Evolutionary conservation across 768 basidiomycete genomes (phyloP).

Genomic region (Podaxis sp.): DNA sequence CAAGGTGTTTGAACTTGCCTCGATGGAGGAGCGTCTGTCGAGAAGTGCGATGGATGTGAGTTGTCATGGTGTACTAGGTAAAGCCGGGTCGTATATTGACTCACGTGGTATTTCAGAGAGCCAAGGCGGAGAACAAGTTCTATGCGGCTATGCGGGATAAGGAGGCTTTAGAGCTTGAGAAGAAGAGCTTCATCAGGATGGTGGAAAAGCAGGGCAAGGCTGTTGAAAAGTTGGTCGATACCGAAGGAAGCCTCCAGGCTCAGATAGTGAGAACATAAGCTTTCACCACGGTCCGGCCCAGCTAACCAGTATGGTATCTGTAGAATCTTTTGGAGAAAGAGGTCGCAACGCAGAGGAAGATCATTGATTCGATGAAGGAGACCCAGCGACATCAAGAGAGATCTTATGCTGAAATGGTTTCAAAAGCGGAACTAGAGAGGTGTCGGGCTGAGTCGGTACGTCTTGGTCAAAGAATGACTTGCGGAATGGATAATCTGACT

Average conservation of each 20-base stretch:
- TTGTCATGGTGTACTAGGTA: slow-evolving; percentile 12
- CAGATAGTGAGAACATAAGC: slow-evolving; percentile 55
- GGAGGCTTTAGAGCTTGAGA: slow-evolving; percentile 77
- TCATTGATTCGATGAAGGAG: slow-evolving; percentile 24
- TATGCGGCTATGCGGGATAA: slow-evolving; percentile 88
- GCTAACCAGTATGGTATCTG: neutral
- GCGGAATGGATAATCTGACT: neutral
- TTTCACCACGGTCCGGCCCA: neutral
- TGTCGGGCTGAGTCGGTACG: slow-evolving; percentile 41
- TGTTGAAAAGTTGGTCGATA: slow-evolving; percentile 64
- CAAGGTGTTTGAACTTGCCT: slow-evolving; percentile 82
- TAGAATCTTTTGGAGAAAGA: slow-evolving; percentile 43
- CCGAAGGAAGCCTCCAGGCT: slow-evolving; percentile 55
- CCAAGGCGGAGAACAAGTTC: slow-evolving; percentile 94
- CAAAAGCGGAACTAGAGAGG: slow-evolving; percentile 37
- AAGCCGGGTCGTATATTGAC: neutral
- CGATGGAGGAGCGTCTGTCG: slow-evolving; percentile 69
- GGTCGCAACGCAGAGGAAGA: slow-evolving; percentile 31
- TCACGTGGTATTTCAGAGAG: slow-evolving; percentile 60
- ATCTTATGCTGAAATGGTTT: slow-evolving; percentile 33
- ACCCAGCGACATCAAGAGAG: slow-evolving; percentile 29
- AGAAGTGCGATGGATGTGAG: slow-evolving; percentile 70
- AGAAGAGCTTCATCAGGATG: slow-evolving; percentile 58
- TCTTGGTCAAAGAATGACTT: neutral
- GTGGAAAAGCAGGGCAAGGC: slow-evolving; percentile 49